Evolutionary conservation across 139 green algal genomes (phyloP).

Genomic region (Helicosporidium sp.): DNA sequence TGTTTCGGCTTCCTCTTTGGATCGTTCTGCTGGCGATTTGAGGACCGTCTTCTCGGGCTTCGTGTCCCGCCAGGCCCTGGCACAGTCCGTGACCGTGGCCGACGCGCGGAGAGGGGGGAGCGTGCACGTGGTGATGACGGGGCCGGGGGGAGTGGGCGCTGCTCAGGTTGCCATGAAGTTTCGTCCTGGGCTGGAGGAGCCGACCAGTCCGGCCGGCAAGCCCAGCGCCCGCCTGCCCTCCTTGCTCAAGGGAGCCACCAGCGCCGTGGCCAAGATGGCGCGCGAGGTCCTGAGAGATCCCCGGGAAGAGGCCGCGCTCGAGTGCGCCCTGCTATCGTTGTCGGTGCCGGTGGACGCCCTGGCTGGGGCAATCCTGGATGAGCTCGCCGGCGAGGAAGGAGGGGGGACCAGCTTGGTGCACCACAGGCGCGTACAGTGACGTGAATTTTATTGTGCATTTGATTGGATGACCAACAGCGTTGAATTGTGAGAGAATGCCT

Average conservation of each 20-base stretch:
- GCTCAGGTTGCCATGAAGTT: constrained; percentile 13
- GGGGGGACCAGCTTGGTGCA: background rate
- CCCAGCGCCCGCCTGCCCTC: no score
- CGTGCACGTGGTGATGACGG: constrained; percentile 8
- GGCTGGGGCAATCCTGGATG: constrained; percentile 8
- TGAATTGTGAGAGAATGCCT: no score
- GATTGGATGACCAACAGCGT: no score
- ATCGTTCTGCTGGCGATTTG: no score
- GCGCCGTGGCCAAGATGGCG: background rate
- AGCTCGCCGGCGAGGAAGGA: background rate
- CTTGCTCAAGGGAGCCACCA: background rate
- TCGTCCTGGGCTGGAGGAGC: background rate
- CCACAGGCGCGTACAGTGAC: no score
- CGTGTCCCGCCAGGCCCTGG: constrained; percentile 8
- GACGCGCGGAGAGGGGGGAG: background rate
- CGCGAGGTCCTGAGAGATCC: background rate
- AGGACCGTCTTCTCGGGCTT: constrained; percentile 14
- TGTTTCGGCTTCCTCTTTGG: no score
- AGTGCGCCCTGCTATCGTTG: constrained; percentile 9
- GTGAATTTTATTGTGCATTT: no score
- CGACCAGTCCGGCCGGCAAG: background rate
- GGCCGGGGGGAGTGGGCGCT: constrained; percentile 4
- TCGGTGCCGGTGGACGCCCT: constrained; percentile 12
- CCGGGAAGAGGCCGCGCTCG: background rate
- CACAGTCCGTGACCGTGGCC: background rate